Evolutionary conservation across 169 alveolate species (phyloP).

Genomic region (Babesia sp.): DNA sequence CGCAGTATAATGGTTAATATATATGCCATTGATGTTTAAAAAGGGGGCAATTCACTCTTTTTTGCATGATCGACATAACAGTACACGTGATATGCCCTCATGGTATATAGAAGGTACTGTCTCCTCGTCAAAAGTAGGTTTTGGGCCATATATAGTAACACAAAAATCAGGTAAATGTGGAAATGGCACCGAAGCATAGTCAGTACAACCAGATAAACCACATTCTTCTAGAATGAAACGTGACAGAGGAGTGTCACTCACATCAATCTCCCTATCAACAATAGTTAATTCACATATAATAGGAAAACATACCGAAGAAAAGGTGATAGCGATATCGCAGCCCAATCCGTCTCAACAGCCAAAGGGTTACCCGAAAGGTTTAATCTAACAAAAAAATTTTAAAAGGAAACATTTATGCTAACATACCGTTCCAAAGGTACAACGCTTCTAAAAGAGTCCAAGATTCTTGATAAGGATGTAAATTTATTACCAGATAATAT

Average conservation of each 20-base stretch:
- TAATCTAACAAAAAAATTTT: constrained; percentile 23
- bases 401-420: background rate
- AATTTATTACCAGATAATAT: constrained; percentile 28
- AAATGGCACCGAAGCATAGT: background rate
- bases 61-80: background rate
- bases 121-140: background rate
- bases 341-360: background rate
- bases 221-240: background rate
- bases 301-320: background rate
- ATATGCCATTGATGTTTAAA: no score
- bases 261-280: constrained; percentile 38
- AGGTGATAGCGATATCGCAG: background rate
- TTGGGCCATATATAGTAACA: background rate
- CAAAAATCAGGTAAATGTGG: background rate
- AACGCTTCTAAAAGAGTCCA: constrained; percentile 7
- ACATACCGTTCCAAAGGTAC: constrained; percentile 41
- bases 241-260: constrained; percentile 43
- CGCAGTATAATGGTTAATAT: no score
- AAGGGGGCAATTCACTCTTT: no score
- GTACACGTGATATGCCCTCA: background rate
- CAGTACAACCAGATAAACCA: background rate
- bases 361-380: constrained; percentile 49
- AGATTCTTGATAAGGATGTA: constrained; percentile 1
- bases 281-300: background rate
- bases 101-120: background rate